Conservation (phyloP, 768 basidiomycete genomes). For the Leccinum incarnatum region DNA sequence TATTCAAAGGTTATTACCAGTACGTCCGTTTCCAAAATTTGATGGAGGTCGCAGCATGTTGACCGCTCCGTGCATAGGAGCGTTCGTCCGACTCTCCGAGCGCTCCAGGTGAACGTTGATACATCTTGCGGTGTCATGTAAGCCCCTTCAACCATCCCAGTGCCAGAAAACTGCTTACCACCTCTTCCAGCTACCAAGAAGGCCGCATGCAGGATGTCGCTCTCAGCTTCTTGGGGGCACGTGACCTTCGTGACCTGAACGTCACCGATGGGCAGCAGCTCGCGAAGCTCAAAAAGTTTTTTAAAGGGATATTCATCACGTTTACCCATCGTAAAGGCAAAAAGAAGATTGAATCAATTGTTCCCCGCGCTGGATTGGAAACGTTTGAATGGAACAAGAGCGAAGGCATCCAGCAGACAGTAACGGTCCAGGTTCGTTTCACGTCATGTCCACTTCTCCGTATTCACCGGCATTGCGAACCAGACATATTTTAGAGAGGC, state of each 20-base stretch:
- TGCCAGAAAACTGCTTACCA: background rate
- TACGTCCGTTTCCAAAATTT: slow-evolving; percentile 23
- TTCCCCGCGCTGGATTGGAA: slow-evolving; percentile 37
- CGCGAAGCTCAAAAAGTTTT: slow-evolving; percentile 36
- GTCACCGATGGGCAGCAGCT: slow-evolving; percentile 27
- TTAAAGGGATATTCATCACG: slow-evolving; percentile 36
- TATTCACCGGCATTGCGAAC: background rate
- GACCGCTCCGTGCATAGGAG: slow-evolving; percentile 32
- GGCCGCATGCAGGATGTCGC: slow-evolving; percentile 30
- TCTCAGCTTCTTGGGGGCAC: slow-evolving; percentile 26
- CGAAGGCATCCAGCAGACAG: slow-evolving; percentile 18
- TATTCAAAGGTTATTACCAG: slow-evolving; percentile 53
- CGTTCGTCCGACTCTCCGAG: slow-evolving; percentile 41
- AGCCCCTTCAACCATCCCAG: background rate
- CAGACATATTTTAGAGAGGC: slow-evolving; percentile 44
- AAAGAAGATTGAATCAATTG: slow-evolving; percentile 39
- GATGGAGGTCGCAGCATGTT: background rate
- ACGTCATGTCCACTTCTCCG: background rate
- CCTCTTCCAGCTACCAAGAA: slow-evolving; percentile 24
- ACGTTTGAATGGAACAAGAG: slow-evolving; percentile 38
- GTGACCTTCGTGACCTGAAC: slow-evolving; percentile 30
- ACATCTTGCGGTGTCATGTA: slow-evolving; percentile 47
- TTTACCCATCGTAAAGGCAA: slow-evolving; percentile 22
- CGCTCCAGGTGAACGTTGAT: slow-evolving; percentile 47
- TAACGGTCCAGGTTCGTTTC: slow-evolving; percentile 39